phyloP scores from a whole-genome alignment of 331 rosid genomes.

The Phaseolus coccineus region DNA sequence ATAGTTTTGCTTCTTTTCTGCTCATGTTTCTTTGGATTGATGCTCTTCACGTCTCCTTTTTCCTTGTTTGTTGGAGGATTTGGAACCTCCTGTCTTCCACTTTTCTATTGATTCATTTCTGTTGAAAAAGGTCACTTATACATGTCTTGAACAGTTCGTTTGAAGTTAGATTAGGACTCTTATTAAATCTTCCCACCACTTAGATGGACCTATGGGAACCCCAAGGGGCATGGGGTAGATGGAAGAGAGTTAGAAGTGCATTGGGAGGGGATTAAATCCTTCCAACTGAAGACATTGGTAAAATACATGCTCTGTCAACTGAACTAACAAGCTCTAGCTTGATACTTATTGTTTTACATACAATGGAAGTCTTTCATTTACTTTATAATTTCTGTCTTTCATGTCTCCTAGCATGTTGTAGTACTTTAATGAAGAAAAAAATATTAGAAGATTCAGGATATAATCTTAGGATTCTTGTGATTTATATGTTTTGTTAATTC shows the following conservation, averaged over 20 bases:
- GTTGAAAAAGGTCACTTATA: not conserved
- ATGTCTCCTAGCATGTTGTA: constrained; percentile 5
- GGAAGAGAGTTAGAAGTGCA: no score
- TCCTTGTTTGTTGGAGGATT: constrained; percentile 9
- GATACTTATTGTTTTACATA: constrained; percentile 6
- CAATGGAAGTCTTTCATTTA: not conserved
- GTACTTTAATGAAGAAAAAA: constrained; percentile 27
- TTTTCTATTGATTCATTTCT: constrained; percentile 13
- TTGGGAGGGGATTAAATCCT: not conserved
- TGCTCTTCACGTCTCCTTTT: not conserved
- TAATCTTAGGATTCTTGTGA: constrained; percentile 42
- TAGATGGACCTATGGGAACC: no score
- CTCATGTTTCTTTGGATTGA: constrained; percentile 10
- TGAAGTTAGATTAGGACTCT: not conserved
- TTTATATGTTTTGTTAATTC: constrained; percentile 50
- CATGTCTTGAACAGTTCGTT: constrained; percentile 12
- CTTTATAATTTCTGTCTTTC: constrained; percentile 9
- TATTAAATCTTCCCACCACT: no score
- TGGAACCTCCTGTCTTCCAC: not conserved
- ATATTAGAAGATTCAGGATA: constrained; percentile 13
- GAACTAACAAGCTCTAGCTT: not conserved
- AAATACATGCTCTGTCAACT: not conserved
- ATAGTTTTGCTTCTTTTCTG: constrained; percentile 16
- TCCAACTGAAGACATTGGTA: not conserved
- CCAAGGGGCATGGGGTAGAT: no score